Base-by-base conservation (phyloP, 1,284 basidiomycete genomes). In the Irpex sp. region DNA sequence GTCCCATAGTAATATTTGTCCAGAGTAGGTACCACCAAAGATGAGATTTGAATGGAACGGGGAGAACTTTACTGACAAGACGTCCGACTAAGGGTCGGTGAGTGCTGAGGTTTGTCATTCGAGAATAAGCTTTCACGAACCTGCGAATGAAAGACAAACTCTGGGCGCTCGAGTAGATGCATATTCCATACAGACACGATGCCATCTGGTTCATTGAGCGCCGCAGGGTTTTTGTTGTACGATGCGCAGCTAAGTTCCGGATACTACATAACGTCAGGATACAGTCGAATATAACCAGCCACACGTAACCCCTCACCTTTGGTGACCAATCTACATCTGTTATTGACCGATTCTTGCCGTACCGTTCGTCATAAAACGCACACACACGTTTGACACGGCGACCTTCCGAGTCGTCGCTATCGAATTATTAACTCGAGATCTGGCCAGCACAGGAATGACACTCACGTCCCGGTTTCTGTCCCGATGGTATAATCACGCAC, bases 321-420 rank as follows among this genome's bases (percentile, higher is more conserved):
- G 93, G 91, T 58, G 94, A 97, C 97, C 97, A 99, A 71, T 98
- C 97, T 16, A 98, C 80, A 65, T 93, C 94, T 0, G 97, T 99
- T 60, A 99, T 91, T 10, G 94, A 96, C 58, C 97, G 80, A 68
- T 96, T 94, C 72, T 90, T 91, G 7, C 90, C 90, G 76, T 92
- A 91, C 49, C 91, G 82, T 69, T 96, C 93, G 69, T 96, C 94
- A 63, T 82, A 88, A 74, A 97, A 98, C 35, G 90, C 88, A 68
- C 95, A 96, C 23, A 95, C 80, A 23, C 87, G 85, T 73, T 95
- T 96, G 54, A 96, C 88, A 55, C 90, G 85, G 67, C 89, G 87
- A 9, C 93, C 92, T 77, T 96, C 94, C 0, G 87, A 89, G 60
- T 94, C 93, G 67, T 96, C 93, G 48, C 94, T 96, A 37, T 48